Evolutionary conservation across 1,284 basidiomycete species (phyloP).

Genomic region (Neolentinus lepideus): DNA sequence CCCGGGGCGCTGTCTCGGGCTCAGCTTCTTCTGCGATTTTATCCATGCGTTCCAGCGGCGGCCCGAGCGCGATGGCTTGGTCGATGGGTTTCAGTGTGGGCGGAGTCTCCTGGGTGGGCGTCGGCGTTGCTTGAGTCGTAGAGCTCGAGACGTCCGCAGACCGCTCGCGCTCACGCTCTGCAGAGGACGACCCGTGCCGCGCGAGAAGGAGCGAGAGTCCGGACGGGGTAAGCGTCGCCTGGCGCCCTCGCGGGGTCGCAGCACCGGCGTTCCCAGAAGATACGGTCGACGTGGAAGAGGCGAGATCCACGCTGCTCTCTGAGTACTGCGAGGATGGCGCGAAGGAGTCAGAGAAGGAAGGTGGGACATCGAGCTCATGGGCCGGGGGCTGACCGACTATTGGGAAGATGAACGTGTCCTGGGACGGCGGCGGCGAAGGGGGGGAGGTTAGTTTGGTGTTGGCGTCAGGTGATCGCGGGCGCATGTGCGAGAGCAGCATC

Average conservation of each 20-base stretch:
- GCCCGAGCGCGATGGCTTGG: not conserved
- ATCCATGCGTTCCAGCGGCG: not conserved
- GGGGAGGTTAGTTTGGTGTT: constrained; percentile 12
- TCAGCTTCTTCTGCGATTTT: not conserved
- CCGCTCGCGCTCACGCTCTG: no score
- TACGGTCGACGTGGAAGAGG: constrained; percentile 26
- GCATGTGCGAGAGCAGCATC: constrained; percentile 53
- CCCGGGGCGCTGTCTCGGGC: not conserved
- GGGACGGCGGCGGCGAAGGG: constrained; percentile 16
- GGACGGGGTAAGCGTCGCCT: constrained; percentile 26
- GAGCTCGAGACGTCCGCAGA: not conserved
- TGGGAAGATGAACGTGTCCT: constrained; percentile 33
- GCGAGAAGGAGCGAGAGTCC: constrained; percentile 34
- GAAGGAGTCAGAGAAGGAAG: constrained; percentile 13
- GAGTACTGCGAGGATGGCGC: constrained; percentile 17
- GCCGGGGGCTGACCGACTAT: not conserved
- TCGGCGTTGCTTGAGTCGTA: not conserved
- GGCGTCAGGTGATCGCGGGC: constrained; percentile 18
- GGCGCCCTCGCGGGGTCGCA: constrained; percentile 19
- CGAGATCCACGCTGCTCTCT: constrained; percentile 16
- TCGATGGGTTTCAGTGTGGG: not conserved
- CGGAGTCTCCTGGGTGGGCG: not conserved
- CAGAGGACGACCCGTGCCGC: constrained; percentile 11
- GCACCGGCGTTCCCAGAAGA: no score
- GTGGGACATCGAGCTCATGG: no score